phyloP scores from a whole-genome alignment of 139 green algal species.

The Chlamydomonas asymmetrica region DNA sequence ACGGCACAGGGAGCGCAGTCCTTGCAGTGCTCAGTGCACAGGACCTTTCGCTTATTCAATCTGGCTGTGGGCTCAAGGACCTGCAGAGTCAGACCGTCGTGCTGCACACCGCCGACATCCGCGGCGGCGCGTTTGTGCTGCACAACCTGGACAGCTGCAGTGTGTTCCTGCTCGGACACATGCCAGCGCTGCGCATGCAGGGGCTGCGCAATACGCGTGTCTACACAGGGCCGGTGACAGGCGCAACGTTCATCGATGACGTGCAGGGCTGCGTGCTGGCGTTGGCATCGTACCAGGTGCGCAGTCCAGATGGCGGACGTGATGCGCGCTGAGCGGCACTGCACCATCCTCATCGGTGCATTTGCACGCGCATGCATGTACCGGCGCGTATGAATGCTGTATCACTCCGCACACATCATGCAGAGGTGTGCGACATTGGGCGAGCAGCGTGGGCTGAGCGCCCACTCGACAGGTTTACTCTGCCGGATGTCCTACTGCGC shows the following conservation, averaged over 20 bases:
- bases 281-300: conserved; percentile 56
- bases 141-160: conserved; percentile 52
- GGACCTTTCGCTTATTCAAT: conserved; percentile 33
- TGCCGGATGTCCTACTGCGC: no score
- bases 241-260: conserved; percentile 58
- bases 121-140: conserved; percentile 44
- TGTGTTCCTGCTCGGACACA: conserved; percentile 57
- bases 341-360: no score
- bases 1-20: no score
- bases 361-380: no score
- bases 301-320: no score
- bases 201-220: conserved; percentile 52
- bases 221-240: conserved; percentile 61
- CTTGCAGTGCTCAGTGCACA: conserved; percentile 12
- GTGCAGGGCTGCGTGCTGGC: conserved; percentile 43
- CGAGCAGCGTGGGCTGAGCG: no score
- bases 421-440: no score
- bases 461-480: no score
- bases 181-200: conserved; percentile 57
- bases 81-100: conserved; percentile 14
- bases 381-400: no score
- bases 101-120: conserved; percentile 9
- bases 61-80: conserved; percentile 36
- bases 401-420: no score
- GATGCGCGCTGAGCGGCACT: not conserved